Percentiles rank a stretch among this genome's conserved stretches.
phyloP scores from a whole-genome alignment of 306 rosid genomes.

The Prunus mume region DNA sequence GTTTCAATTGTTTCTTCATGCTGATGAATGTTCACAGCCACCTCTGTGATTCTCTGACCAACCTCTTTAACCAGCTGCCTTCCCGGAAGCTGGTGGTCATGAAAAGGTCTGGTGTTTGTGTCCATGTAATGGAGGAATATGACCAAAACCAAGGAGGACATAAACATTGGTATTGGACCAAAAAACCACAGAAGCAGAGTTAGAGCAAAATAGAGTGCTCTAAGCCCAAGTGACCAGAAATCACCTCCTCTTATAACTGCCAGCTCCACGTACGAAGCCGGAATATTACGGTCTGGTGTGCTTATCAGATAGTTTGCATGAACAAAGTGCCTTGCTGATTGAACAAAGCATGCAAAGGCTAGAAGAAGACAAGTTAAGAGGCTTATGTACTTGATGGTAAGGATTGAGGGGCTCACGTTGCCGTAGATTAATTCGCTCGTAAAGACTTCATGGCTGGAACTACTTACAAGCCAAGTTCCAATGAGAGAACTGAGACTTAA shows the following conservation, averaged over 20 bases:
- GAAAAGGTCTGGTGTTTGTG: conserved; percentile 55
- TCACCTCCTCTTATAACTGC: conserved; percentile 75
- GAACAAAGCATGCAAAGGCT: conserved; percentile 67
- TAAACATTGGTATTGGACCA: conserved; percentile 80
- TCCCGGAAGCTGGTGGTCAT: conserved; percentile 12
- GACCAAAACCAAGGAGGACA: conserved; percentile 55
- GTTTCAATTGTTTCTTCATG: conserved; percentile 10
- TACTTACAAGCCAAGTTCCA: conserved; percentile 70
- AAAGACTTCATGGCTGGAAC: conserved; percentile 30
- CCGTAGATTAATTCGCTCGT: conserved; percentile 55
- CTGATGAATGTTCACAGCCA: not conserved
- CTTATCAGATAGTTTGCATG: conserved; percentile 72
- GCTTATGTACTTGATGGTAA: conserved; percentile 61
- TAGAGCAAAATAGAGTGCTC: conserved; percentile 74
- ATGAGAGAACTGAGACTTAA: conserved; percentile 64
- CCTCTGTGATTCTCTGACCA: conserved; percentile 10
- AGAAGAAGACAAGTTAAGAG: conserved; percentile 63
- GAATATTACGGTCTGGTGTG: conserved; percentile 51
- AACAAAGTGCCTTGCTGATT: conserved; percentile 68
- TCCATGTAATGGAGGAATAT: conserved; percentile 46
- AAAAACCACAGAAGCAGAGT: conserved; percentile 73
- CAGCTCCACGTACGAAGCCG: conserved; percentile 41
- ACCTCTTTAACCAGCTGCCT: conserved; percentile 16
- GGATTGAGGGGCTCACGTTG: conserved; percentile 40
- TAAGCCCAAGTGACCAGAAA: conserved; percentile 74